Evolutionary conservation across 2,329 filamentous ascomycete genomes (phyloP).

Genomic region (Aspergillus texensis): DNA sequence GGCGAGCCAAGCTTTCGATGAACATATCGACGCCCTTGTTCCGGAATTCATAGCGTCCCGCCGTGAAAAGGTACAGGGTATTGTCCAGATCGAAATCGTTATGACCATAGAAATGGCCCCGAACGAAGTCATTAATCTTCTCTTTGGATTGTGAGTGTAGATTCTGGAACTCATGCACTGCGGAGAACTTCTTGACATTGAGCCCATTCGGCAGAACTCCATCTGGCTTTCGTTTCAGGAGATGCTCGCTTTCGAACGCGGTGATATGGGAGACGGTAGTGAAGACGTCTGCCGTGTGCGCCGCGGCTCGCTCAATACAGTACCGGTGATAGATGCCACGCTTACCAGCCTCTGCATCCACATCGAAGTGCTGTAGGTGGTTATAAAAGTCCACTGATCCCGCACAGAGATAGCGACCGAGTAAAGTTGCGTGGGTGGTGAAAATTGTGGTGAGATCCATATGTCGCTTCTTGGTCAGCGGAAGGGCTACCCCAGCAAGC

Average conservation of each 20-base stretch:
- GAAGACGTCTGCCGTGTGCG: conserved; percentile 93
- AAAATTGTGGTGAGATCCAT: conserved; percentile 99
- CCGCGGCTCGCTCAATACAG: conserved; percentile 92
- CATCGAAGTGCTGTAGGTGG: conserved; percentile 95
- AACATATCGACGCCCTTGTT: conserved; percentile 99
- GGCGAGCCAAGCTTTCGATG: conserved; percentile 89
- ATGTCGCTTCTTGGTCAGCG: conserved; percentile 86
- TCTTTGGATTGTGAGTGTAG: conserved; percentile 94
- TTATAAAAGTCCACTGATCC: conserved; percentile 99
- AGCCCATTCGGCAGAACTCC: conserved; percentile 94
- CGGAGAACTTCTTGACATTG: conserved; percentile 98
- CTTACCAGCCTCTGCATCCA: conserved; percentile 94
- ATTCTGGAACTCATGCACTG: conserved; percentile 98
- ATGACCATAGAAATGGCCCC: conserved; percentile 97
- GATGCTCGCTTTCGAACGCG: conserved; percentile 94
- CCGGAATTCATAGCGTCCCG: conserved; percentile 94
- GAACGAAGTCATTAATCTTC: conserved; percentile 97
- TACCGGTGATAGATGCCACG: conserved; percentile 98
- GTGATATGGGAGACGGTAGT: conserved; percentile 99
- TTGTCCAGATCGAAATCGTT: conserved; percentile 97
- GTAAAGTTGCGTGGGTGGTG: conserved; percentile 93
- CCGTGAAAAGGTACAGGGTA: conserved; percentile 96
- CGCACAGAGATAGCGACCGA: conserved; percentile 94
- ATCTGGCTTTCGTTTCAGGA: conserved; percentile 96
- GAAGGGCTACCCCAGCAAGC: conserved; percentile 91